Base-by-base conservation (phyloP, 2,329 filamentous ascomycete genomes). In the Cercospora janseana region DNA sequence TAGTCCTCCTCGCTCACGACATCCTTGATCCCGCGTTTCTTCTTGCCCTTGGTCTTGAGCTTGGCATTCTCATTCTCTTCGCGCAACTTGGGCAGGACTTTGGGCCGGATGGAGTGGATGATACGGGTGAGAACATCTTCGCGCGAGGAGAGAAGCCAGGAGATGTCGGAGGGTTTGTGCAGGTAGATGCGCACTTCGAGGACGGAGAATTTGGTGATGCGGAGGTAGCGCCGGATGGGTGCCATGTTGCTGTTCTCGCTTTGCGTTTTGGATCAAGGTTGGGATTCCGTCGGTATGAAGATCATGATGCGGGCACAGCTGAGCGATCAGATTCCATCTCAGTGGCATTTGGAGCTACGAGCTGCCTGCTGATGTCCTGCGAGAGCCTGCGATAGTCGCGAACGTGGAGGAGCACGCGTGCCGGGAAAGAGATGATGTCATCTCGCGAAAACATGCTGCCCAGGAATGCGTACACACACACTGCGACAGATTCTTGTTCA, bases 141-240 rank as follows among this genome's bases (percentile, higher is more conserved):
- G 57, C 84, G 82, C 27, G 86, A 79, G 62, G 87, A 86, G 58
- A 95, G 79, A 13, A 98, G 81, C 83, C 94, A 96, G 64, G 85
- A 84, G 18, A 83, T 82, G 54, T 95, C 82, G 9, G 86, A 82
- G 0, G 93, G 93, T 62, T 92, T 91, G 58, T 97, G 92, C 38
- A 96, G 82, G 70, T 97, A 97, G 60, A 98, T 93, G 58, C 91
- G 90, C 58, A 88, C 90, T 77, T 98, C 93, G n/a, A 98, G 79
- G 24, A 96, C 90, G 4, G 92, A 95, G 69, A 89, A 88, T 66
- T 92, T 91, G 48, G 87, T 92, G 61, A 97, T 95, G 45, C 92
- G 83, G 48, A 97, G 78, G 68, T 97, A 96, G 62, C 91, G 82
- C 52, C 91, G 83, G 40, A 95, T 82, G 8, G 91, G 91, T 9